A percentile compares a stretch with the other conserved stretches of the same genome.
Conservation (phyloP, 345 rosid genomes). For the Eucalyptus erythrocorys region DNA sequence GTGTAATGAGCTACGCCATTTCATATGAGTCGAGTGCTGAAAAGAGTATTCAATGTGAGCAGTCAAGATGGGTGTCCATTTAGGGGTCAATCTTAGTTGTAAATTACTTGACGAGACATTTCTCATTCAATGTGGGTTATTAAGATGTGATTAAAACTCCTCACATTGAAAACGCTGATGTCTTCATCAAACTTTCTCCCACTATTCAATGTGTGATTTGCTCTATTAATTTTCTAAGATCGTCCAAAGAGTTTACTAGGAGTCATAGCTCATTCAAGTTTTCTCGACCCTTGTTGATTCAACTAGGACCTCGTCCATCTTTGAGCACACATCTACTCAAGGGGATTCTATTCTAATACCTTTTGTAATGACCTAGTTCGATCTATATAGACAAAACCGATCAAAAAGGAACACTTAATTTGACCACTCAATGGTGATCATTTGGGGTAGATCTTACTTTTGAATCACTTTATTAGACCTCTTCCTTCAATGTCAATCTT, state of each 20-base stretch:
- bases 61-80: neutral
- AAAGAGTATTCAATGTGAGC: neutral
- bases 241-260: rapidly evolving
- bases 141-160: neutral
- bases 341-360: neutral
- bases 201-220: neutral
- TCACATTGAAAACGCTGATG: neutral
- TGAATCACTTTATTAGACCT: neutral
- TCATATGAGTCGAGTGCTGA: neutral
- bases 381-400: neutral
- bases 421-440: neutral
- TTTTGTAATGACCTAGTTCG: neutral
- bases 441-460: neutral
- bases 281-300: neutral
- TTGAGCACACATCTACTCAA: neutral
- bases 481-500: neutral
- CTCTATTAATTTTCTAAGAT: neutral
- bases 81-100: neutral
- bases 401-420: neutral
- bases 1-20: neutral
- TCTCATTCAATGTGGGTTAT: neutral
- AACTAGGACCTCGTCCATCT: neutral
- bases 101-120: neutral
- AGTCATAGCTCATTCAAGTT: neutral
- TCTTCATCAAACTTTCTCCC: neutral